These are phyloP conservation scores for Asparagopsis taxiformis DNA, from an alignment of 31 red algal genomes.

Conservation along the genomic window DNA sequence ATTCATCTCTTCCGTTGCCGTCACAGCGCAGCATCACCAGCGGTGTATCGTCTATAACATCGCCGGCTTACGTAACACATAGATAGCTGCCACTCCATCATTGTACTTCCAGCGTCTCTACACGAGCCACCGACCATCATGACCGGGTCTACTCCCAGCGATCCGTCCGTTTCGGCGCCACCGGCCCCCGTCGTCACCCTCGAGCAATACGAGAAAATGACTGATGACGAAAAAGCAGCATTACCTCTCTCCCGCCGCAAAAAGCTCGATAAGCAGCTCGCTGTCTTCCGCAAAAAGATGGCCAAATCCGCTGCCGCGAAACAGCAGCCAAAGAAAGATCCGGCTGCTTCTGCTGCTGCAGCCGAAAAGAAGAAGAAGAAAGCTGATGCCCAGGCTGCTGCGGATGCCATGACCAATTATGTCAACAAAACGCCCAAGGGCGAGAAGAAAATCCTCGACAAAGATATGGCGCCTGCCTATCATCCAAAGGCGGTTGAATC, in stretches of 20 bases:
- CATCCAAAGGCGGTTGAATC: constrained; percentile 89
- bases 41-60: too few species aligned
- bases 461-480: constrained; percentile 88
- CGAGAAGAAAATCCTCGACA: constrained; percentile 77
- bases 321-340: constrained; percentile 6
- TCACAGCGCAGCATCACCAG: too few species aligned
- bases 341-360: not conserved
- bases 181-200: constrained; percentile 50
- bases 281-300: constrained; percentile 52
- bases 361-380: constrained; percentile 70
- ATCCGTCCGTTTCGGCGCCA: too few species aligned
- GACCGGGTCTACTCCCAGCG: too few species aligned
- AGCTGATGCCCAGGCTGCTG: constrained; percentile 36
- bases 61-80: too few species aligned
- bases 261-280: constrained; percentile 87
- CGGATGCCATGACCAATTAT: constrained; percentile 39
- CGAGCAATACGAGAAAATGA: constrained; percentile 81
- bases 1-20: too few species aligned
- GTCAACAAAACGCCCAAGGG: constrained; percentile 78
- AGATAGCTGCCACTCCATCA: too few species aligned
- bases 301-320: constrained; percentile 68
- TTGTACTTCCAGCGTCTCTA: not conserved
- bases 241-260: constrained; percentile 88
- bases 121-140: too few species aligned
- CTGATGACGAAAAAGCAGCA: constrained; percentile 69